Evolutionary conservation across 1,139 yeast species (phyloP).

Genomic region (Groenewaldozyma auringiensis): DNA sequence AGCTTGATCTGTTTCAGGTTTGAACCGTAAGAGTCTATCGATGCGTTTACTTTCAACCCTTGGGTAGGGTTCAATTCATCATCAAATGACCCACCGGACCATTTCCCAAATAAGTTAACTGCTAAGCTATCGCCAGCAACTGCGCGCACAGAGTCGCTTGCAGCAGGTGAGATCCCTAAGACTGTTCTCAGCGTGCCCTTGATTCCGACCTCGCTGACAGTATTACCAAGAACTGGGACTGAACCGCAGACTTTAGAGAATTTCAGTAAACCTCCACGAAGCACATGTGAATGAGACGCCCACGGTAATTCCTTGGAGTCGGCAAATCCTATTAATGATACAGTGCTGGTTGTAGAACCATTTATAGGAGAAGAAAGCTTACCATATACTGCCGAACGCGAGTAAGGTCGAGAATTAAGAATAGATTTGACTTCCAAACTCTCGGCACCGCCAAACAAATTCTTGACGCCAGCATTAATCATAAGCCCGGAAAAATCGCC

Average conservation of each 20-base stretch:
- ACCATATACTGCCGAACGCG: constrained; percentile 51
- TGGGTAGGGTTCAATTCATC: constrained; percentile 29
- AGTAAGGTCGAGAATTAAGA: constrained; percentile 66
- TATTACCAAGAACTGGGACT: constrained; percentile 11
- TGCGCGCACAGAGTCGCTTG: constrained; percentile 28
- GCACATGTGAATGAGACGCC: constrained; percentile 54
- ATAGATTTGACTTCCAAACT: constrained; percentile 67
- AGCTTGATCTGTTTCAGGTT: constrained; percentile 7
- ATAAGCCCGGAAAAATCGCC: constrained; percentile 86
- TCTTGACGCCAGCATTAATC: constrained; percentile 46
- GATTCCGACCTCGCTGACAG: constrained; percentile 43
- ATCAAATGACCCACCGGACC: constrained; percentile 29
- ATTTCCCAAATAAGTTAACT: constrained; percentile 28
- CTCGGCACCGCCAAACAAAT: constrained; percentile 88
- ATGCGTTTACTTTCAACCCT: constrained; percentile 49
- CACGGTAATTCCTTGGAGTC: constrained; percentile 63
- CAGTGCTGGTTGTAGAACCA: constrained; percentile 44
- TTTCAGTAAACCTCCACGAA: constrained; percentile 38
- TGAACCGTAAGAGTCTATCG: constrained; percentile 15
- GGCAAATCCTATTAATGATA: constrained; percentile 42
- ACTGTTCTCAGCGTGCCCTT: constrained; percentile 43
- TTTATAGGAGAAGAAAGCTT: constrained; percentile 57
- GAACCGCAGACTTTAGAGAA: constrained; percentile 18
- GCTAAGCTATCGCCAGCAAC: constrained; percentile 35
- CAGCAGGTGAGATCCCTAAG: constrained; percentile 37